A percentile compares a stretch with the other conserved stretches of the same genome.
Conservation (phyloP, 208 protist species). For the Crithidia fasciculata region DNA sequence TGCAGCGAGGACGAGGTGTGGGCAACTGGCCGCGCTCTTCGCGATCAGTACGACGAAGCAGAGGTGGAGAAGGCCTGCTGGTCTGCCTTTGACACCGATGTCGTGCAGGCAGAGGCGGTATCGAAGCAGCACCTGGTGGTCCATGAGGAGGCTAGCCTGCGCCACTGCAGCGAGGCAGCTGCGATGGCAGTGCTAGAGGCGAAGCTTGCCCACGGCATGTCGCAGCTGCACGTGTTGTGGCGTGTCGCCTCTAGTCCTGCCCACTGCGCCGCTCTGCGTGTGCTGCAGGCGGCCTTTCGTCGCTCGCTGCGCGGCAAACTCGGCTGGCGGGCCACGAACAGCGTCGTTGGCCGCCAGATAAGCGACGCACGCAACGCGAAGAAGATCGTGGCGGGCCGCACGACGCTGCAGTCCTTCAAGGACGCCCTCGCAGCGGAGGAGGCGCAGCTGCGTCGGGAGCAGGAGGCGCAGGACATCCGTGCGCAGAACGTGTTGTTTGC, state of each 20-base stretch:
- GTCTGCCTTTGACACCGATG: conserved; percentile 1
- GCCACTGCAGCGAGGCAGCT: background rate
- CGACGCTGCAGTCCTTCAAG: conserved; percentile 43
- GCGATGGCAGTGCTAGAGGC: background rate
- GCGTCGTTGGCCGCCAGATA: conserved; percentile 56
- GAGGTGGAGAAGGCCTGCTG: conserved; percentile 3
- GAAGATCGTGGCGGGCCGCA: conserved; percentile 43
- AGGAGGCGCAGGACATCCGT: conserved; percentile 30
- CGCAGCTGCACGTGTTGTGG: conserved; percentile 21
- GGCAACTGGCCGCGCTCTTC: conserved; percentile 2
- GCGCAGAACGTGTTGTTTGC: conserved; percentile 29
- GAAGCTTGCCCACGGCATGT: background rate
- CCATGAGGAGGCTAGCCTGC: conserved; percentile 3
- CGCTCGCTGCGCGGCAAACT: conserved; percentile 44
- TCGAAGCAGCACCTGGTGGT: conserved; percentile 7
- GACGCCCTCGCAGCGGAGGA: conserved; percentile 37
- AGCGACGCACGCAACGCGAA: conserved; percentile 38
- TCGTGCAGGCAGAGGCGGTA: conserved; percentile 13
- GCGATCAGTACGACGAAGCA: background rate
- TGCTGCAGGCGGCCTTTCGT: conserved; percentile 58
- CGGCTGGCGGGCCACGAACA: conserved; percentile 65
- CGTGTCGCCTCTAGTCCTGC: conserved; percentile 17
- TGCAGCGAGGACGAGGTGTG: conserved; percentile 2
- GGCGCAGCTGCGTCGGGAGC: conserved; percentile 40
- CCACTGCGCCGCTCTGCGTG: conserved; percentile 31